These are phyloP conservation scores for Eustoma russellianum DNA, from an alignment of 257 asterid genomes.

Conservation along the genomic window DNA sequence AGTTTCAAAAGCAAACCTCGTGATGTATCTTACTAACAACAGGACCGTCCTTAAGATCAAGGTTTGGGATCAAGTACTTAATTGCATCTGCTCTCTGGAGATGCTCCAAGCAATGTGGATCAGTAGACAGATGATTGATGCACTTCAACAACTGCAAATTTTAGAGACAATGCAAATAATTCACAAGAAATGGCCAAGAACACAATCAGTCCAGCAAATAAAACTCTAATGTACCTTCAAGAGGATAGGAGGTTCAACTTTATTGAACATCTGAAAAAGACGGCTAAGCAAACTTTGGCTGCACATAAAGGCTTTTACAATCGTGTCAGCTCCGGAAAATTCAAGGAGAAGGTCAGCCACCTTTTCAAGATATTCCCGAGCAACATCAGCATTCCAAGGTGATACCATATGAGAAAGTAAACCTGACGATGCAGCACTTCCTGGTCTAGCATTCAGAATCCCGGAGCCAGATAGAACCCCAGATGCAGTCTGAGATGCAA, in stretches of 20 bases:
- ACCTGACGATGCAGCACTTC: constrained; percentile 95
- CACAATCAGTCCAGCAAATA: constrained; percentile 4
- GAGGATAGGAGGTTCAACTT: constrained; percentile 92
- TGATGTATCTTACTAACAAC: constrained; percentile 88
- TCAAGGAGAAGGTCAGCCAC: constrained; percentile 96
- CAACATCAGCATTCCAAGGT: constrained; percentile 94
- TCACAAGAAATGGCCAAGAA: constrained; percentile 7
- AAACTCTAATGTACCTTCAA: constrained; percentile 49
- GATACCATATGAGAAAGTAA: constrained; percentile 76
- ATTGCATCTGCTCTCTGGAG: constrained; percentile 98
- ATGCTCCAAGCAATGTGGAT: constrained; percentile 91
- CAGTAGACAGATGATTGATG: constrained; percentile 86
- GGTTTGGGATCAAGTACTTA: constrained; percentile 92
- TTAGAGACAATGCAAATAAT: constrained; percentile 6
- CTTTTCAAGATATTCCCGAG: constrained; percentile 87
- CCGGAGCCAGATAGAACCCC: constrained; percentile 98
- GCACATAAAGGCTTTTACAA: constrained; percentile 94
- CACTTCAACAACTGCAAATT: constrained; percentile 72
- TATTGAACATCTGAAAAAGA: constrained; percentile 95
- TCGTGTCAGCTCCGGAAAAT: constrained; percentile 87
- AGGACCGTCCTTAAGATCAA: constrained; percentile 89
- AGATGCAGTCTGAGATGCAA: constrained; percentile 78
- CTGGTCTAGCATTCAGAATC: constrained; percentile 91
- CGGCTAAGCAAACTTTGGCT: constrained; percentile 97
- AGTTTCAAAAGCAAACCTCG: constrained; percentile 52